A percentile compares a stretch with the other conserved stretches of the same genome.
These are phyloP conservation scores for Tulasnella sp. DNA, from an alignment of 768 basidiomycete species.

Conservation along the genomic window DNA sequence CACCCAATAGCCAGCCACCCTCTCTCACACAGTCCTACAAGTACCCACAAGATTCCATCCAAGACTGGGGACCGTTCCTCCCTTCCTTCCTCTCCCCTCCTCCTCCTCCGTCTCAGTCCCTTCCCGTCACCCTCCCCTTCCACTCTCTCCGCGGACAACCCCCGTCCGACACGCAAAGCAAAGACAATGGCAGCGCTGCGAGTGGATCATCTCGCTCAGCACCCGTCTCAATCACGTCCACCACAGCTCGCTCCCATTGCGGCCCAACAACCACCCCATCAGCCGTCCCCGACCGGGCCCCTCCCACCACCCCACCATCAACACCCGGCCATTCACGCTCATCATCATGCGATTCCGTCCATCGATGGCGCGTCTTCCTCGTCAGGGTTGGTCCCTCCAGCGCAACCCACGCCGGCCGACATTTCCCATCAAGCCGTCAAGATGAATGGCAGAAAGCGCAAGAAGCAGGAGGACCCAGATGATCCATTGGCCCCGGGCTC, in stretches of 20 bases:
- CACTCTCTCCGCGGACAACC: background rate
- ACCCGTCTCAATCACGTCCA: constrained; percentile 21
- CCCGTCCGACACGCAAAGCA: background rate
- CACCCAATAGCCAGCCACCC: constrained; percentile 12
- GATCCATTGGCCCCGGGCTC: constrained; percentile 5
- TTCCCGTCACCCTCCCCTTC: background rate
- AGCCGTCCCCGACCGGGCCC: background rate
- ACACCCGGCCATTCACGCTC: constrained; percentile 35
- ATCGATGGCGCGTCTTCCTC: constrained; percentile 39
- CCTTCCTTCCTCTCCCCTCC: background rate
- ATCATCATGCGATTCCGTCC: constrained; percentile 37
- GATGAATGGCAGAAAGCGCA: constrained; percentile 66
- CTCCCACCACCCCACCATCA: constrained; percentile 19
- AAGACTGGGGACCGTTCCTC: constrained; percentile 9
- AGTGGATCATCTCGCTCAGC: constrained; percentile 17
- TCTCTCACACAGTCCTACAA: constrained; percentile 26
- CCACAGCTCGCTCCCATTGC: constrained; percentile 17
- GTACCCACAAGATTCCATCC: constrained; percentile 29
- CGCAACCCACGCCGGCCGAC: constrained; percentile 33
- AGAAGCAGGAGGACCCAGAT: constrained; percentile 30
- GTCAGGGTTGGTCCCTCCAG: constrained; percentile 22
- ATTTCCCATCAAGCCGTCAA: constrained; percentile 80
- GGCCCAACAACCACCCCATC: constrained; percentile 10
- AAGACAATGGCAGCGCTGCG: constrained; percentile 14
- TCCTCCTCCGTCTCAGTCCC: background rate